Evolutionary conservation across 495 filamentous ascomycete genomes (phyloP), one percentile per base, ranked within the genome.

Genomic region (Xeromyces bisporus): DNA sequence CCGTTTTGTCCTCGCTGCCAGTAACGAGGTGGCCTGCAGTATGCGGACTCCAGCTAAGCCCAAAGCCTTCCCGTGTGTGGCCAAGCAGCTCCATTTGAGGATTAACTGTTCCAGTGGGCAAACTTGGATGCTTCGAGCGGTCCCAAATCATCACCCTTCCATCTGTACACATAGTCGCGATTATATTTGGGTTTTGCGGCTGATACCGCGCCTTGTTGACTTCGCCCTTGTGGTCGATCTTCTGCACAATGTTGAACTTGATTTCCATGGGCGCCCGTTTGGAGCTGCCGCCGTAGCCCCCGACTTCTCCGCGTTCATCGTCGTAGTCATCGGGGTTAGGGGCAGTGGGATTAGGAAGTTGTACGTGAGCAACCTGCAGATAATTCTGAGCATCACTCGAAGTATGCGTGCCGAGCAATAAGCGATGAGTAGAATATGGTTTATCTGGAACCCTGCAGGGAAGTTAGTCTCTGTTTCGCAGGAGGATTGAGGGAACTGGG

Each of bases 171-270:
- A 94, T 78, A 1, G 91, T 93, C 11, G 89, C 91, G 41, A 99
- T 93, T 32, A 99, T 72, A 42, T 99, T 80, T 6, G 89, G 89
- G 41, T 99, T 99, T 51, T 96, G 87, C 9, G 89, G 91, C 55
- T 91, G 84, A 52, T 96, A 94, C 35, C 91, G 73, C 1, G 91
- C 91, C 55, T 96, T 99, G 64, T 99, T 99, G 44, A 99, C 84
- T 50, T 99, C 91, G 18, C 80, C 81, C 14, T 83, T 81, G 52
- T 99, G 91, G 41, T 92, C 80, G 47, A 99, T 96, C 54, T 81
- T 89, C 54, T 99, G 91, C 18, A 81, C 73, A 42, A 96, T 78
- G 28, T 75, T 76, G 61, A 93, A 87, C 36, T 80, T 83, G 47
- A 77, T 69, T 34, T 69, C 64, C 55, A 81, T 77, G 6, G 64